Percentiles rank a stretch among this genome's conserved stretches.
These are phyloP conservation scores for Candida neerlandica DNA, from an alignment of 1,139 yeast genomes.

Conservation along the genomic window DNA sequence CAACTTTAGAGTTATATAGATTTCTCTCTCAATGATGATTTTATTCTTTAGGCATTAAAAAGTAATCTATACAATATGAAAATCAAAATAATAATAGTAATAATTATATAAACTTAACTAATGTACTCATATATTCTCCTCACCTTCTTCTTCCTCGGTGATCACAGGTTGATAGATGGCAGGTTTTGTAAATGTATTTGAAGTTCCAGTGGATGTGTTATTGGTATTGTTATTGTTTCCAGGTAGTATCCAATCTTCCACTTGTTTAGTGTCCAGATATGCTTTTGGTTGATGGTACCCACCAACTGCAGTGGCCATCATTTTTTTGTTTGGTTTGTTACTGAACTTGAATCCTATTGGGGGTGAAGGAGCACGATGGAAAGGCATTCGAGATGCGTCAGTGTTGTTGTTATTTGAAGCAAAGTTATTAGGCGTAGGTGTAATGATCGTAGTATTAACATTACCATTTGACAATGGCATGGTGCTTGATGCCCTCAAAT, in stretches of 20 bases:
- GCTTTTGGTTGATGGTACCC: slow-evolving; percentile 9
- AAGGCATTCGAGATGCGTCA: slow-evolving; percentile 3
- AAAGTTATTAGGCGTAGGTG: background rate
- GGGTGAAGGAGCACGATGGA: slow-evolving; percentile 35
- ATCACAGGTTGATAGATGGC: slow-evolving; percentile 26
- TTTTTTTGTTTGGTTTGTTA: slow-evolving; percentile 6
- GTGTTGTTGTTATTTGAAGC: background rate
- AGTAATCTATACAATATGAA: background rate
- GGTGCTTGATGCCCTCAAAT: background rate
- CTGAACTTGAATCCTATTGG: slow-evolving; percentile 32
- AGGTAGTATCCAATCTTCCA: slow-evolving; percentile 16
- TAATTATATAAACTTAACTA: background rate
- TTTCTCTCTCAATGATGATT: background rate
- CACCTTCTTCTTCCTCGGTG: slow-evolving; percentile 31
- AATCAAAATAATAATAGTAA: too few relatives aligned
- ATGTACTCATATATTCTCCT: slow-evolving; percentile 7
- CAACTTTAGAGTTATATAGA: background rate
- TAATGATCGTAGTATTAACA: background rate
- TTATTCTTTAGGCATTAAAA: background rate
- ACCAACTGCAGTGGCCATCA: slow-evolving; percentile 5
- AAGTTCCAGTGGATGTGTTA: background rate
- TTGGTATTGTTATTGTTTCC: background rate
- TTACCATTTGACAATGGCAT: background rate
- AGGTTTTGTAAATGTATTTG: slow-evolving; percentile 9
- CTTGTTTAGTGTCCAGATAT: slow-evolving; percentile 17